phyloP scores from a whole-genome alignment of 352 stramenopile genomes.

The Blastocystis sp. region DNA sequence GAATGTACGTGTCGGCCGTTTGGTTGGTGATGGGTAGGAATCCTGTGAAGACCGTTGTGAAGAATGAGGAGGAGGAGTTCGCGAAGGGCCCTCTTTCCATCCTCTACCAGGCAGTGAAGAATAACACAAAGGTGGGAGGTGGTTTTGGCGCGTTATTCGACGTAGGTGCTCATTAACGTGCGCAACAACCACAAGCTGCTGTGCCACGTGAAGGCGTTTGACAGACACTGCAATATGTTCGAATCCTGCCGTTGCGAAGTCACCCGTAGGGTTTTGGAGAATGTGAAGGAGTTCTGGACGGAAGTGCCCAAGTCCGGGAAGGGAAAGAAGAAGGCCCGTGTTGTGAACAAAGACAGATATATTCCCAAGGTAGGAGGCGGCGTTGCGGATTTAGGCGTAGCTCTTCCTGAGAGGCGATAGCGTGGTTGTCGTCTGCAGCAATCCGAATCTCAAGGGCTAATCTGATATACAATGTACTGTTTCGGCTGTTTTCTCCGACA shows the following conservation, averaged over 20 bases:
- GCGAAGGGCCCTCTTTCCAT: constrained; percentile 92
- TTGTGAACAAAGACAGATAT: constrained; percentile 86
- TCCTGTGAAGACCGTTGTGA: constrained; percentile 38
- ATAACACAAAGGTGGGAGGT: constrained; percentile 77
- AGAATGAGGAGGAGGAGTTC: constrained; percentile 84
- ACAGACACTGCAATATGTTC: constrained; percentile 99
- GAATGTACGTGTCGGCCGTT: not conserved
- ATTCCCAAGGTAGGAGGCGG: constrained; percentile 71
- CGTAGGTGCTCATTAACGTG: constrained; percentile 97
- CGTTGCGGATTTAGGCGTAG: constrained; percentile 87
- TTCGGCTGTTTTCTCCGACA: constrained; percentile 3
- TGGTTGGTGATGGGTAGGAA: constrained; percentile 26
- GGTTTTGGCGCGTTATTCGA: constrained; percentile 72
- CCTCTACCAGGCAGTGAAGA: constrained; percentile 94
- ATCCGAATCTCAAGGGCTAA: constrained; percentile 80
- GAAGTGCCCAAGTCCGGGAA: constrained; percentile 94
- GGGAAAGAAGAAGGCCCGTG: constrained; percentile 88
- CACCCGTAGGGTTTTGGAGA: constrained; percentile 88
- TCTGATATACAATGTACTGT: not conserved
- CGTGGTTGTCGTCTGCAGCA: constrained; percentile 95
- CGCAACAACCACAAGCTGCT: constrained; percentile 99
- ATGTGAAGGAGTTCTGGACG: constrained; percentile 99
- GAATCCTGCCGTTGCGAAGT: constrained; percentile 15
- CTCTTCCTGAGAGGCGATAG: constrained; percentile 99
- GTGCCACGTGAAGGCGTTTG: constrained; percentile 96